Conservation (phyloP, 2,329 filamentous ascomycete genomes). For the Didymosphaeria variabile region DNA sequence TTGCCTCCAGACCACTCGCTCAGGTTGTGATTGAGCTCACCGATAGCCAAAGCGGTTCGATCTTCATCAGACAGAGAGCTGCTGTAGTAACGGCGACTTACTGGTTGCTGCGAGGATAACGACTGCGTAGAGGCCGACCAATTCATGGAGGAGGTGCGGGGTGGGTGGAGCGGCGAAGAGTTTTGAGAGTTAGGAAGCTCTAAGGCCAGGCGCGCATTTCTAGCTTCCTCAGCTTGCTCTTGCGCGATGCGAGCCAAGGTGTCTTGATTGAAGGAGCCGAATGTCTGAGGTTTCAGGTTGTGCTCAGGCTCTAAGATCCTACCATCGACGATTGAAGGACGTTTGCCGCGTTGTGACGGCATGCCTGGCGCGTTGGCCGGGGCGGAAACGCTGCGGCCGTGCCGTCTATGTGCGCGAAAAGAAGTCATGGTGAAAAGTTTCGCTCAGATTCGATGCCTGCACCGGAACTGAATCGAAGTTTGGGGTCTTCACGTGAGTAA, state of each 20-base stretch:
- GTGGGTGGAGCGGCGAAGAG: not conserved
- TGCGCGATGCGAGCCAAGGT: not conserved
- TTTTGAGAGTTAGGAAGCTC: not conserved
- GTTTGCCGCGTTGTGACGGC: not conserved
- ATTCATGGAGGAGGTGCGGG: not conserved
- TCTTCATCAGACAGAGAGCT: constrained; percentile 29
- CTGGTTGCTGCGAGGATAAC: not conserved
- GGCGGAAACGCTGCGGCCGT: not conserved
- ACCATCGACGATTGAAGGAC: constrained; percentile 2
- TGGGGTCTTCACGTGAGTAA: not conserved
- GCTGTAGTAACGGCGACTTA: constrained; percentile 33
- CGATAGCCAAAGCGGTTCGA: constrained; percentile 23
- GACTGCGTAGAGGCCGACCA: not conserved
- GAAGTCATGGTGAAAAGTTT: not conserved
- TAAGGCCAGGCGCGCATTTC: not conserved
- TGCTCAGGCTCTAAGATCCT: not conserved
- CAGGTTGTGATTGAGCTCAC: constrained; percentile 32
- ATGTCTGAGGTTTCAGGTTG: not conserved
- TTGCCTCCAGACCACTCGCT: constrained; percentile 26
- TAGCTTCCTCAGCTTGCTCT: not conserved
- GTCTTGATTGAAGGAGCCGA: constrained; percentile 1
- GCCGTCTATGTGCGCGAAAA: not conserved
- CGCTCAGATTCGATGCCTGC: not conserved
- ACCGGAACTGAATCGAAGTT: not conserved
- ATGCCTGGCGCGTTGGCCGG: not conserved